These are phyloP conservation scores for Cryptosporidium parvum DNA, from an alignment of 169 alveolate species.

Conservation along the genomic window DNA sequence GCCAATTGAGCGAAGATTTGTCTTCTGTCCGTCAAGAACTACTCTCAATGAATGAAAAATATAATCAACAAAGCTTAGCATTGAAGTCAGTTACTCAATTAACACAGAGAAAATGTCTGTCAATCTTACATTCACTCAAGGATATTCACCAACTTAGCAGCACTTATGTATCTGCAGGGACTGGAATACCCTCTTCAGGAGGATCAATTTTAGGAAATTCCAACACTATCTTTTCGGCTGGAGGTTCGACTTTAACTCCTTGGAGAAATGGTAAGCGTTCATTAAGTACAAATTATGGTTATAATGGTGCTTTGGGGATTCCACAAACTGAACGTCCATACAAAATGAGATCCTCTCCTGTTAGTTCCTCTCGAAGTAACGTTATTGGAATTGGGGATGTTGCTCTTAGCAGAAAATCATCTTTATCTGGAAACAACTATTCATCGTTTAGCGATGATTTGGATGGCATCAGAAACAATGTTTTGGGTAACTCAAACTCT, in stretches of 20 bases:
- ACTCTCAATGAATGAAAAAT: conserved; percentile 23
- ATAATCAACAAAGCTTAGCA: conserved; percentile 58
- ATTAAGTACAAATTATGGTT: conserved; percentile 31
- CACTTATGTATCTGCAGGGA: conserved; percentile 24
- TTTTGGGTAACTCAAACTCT: not conserved
- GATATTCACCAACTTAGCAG: conserved; percentile 63
- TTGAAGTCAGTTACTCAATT: conserved; percentile 52
- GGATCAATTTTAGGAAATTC: not conserved
- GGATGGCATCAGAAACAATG: conserved; percentile 9
- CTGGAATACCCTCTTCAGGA: conserved; percentile 3
- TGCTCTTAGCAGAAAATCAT: not conserved
- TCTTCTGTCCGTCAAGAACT: conserved; percentile 55
- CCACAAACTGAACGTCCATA: conserved; percentile 73
- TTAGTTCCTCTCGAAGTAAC: conserved; percentile 23
- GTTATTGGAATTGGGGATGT: conserved; percentile 10
- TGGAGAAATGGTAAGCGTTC: conserved; percentile 66
- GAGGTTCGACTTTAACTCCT: conserved; percentile 21
- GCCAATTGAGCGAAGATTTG: conserved; percentile 54
- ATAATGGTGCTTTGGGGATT: not conserved
- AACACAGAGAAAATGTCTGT: conserved; percentile 63
- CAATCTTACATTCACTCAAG: conserved; percentile 51
- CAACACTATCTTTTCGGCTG: not conserved
- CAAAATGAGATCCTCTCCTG: conserved; percentile 74
- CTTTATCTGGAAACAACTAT: conserved; percentile 19
- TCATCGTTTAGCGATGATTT: conserved; percentile 35